These are phyloP conservation scores for Salisapilia sapeloensis DNA, from an alignment of 352 stramenopile species.

Conservation along the genomic window DNA sequence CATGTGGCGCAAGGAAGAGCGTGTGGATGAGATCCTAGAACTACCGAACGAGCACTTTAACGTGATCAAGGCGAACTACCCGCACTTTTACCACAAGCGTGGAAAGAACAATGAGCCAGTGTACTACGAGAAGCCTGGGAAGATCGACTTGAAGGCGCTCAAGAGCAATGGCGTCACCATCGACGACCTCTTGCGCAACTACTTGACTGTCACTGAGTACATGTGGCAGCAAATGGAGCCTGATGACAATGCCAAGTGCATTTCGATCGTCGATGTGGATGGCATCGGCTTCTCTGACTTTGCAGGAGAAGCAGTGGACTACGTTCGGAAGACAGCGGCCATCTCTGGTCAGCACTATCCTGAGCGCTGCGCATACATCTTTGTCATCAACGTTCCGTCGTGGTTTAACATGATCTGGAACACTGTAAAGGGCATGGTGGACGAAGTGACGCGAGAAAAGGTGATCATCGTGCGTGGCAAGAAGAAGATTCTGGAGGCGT, in stretches of 20 bases:
- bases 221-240: slow-evolving; percentile 71
- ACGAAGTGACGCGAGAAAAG: slow-evolving; percentile 88
- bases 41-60: slow-evolving; percentile 50
- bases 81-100: slow-evolving; percentile 81
- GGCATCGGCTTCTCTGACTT: slow-evolving; percentile 76
- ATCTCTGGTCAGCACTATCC: slow-evolving; percentile 87
- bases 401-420: slow-evolving; percentile 91
- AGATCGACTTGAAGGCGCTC: slow-evolving; percentile 77
- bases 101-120: slow-evolving; percentile 62
- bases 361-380: slow-evolving; percentile 85
- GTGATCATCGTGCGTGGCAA: slow-evolving; percentile 75
- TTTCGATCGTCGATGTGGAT: slow-evolving; percentile 71
- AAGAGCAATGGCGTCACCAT: slow-evolving; percentile 55
- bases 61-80: slow-evolving; percentile 85
- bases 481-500: slow-evolving; percentile 66
- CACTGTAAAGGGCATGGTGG: slow-evolving; percentile 82
- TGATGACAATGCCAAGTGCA: slow-evolving; percentile 75
- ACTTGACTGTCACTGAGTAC: slow-evolving; percentile 75
- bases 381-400: slow-evolving; percentile 88
- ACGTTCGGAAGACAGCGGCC: slow-evolving; percentile 48
- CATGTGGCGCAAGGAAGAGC: slow-evolving; percentile 63
- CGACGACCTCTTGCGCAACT: slow-evolving; percentile 75
- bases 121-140: slow-evolving; percentile 78
- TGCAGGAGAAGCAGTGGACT: slow-evolving; percentile 74
- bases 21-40: slow-evolving; percentile 62